Percentiles rank a stretch among this genome's conserved stretches.
These are phyloP conservation scores for Lentithecium fluviatile DNA, from an alignment of 495 filamentous ascomycete species.

Conservation along the genomic window DNA sequence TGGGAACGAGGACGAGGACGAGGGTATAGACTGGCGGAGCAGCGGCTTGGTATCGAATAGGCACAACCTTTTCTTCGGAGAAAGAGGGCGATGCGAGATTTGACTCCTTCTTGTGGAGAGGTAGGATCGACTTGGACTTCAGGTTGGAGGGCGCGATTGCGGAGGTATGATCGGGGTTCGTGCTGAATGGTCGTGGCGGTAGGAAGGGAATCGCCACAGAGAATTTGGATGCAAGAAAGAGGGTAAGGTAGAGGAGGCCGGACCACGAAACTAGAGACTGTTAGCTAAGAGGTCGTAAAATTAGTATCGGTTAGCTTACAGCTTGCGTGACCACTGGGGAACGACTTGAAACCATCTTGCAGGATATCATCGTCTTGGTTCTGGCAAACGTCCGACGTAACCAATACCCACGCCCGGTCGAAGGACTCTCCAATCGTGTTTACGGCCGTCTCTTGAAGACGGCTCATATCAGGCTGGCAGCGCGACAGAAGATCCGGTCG, in stretches of 20 bases:
- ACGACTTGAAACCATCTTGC: slow-evolving; percentile 64
- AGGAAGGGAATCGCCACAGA: slow-evolving; percentile 56
- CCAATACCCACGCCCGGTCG: slow-evolving; percentile 49
- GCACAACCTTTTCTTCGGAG: slow-evolving; percentile 11
- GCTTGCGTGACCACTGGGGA: slow-evolving; percentile 68
- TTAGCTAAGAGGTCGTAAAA: slow-evolving; percentile 3
- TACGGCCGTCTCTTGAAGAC: slow-evolving; percentile 48
- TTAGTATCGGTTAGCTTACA: slow-evolving; percentile 47
- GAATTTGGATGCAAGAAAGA: slow-evolving; percentile 66
- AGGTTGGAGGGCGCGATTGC: slow-evolving; percentile 22
- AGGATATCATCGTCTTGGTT: slow-evolving; percentile 45
- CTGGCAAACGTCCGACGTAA: slow-evolving; percentile 56
- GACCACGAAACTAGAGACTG: slow-evolving; percentile 55
- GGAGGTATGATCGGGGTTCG: slow-evolving; percentile 26
- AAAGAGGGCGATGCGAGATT: not conserved
- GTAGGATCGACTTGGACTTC: slow-evolving; percentile 14
- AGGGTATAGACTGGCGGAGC: slow-evolving; percentile 61
- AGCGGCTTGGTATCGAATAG: slow-evolving; percentile 52
- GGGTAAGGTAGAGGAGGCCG: slow-evolving; percentile 60
- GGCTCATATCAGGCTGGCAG: slow-evolving; percentile 56
- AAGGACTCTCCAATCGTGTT: slow-evolving; percentile 53
- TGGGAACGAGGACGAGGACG: slow-evolving; percentile 56
- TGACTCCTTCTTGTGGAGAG: slow-evolving; percentile 14
- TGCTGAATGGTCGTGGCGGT: slow-evolving; percentile 26
- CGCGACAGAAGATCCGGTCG: slow-evolving; percentile 63